Base-by-base conservation (phyloP, 2,329 filamentous ascomycete species). In the Penicillium sp. region DNA sequence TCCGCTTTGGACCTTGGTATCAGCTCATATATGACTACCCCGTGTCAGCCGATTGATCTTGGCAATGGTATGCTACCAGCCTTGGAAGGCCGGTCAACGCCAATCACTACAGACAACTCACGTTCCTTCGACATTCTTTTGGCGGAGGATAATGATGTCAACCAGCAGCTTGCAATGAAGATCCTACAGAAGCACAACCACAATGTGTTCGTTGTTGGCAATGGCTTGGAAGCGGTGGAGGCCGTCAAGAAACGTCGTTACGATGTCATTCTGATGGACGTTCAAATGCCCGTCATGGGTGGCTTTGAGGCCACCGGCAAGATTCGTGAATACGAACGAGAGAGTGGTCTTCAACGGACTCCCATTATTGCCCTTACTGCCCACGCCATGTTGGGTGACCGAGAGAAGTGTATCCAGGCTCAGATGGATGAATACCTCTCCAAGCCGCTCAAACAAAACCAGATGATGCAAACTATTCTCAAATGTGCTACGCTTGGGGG, bases 271-370 rank as follows among this genome's bases (percentile, higher is more conserved):
- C 80, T 99, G 41, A 99, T 99, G 93, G 93, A 99, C 67, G 93
- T 99, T 14, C 93, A 97, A 69, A 99, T 99, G 93, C 93, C 93
- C n/a, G 88, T 97, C 64, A 97, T 97, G 91, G 93, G 93, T 67
- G 93, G 93, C 37, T 97, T 99, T 67, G 93, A 99, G 73, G 91
- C 93, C 12, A 99, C 93, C 4, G 88, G 85, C 59, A 95, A 95
- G 76, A 99, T 99, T 59, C 84, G 93, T 63, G 90, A 96, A 69
- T 97, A 92, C 70, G 93, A 99, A 70, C 84, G 86, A 52, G 87
- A 85, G 57, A 82, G 89, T 59, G 86, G 85, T 47, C 80, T 89
- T 29, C 84, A 88, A 50, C 82, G 92, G 44, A 95, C 92, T 10
- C 93, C 93, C 12, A 96, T 99, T 64, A 95, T 99, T 63, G 93